Evolutionary conservation across 2,329 filamentous ascomycete genomes (phyloP).

Genomic region (Emergomyces orientalis): DNA sequence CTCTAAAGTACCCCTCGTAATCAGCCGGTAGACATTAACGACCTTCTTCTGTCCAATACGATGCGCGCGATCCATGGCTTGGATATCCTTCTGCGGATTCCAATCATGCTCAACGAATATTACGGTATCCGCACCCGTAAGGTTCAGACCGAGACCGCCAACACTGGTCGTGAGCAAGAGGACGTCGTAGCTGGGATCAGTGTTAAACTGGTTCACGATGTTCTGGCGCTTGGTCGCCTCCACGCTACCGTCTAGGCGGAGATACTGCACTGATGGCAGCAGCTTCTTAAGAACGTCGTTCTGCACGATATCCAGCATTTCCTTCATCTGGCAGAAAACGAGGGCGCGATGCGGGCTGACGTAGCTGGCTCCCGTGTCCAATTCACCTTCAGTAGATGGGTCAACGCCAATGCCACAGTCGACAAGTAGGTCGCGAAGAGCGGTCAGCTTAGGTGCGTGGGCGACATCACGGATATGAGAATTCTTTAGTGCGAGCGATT

Average conservation of each 20-base stretch:
- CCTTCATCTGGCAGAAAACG: conserved; percentile 99
- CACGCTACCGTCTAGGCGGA: conserved; percentile 88
- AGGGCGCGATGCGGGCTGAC: conserved; percentile 94
- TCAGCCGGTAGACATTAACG: conserved; percentile 94
- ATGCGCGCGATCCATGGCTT: conserved; percentile 98
- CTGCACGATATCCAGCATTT: conserved; percentile 99
- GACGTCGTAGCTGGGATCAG: conserved; percentile 91
- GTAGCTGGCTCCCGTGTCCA: conserved; percentile 58
- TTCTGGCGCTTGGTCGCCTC: conserved; percentile 91
- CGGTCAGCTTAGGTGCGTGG: conserved; percentile 87
- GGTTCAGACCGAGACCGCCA: conserved; percentile 84
- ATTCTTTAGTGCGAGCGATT: conserved; percentile 65
- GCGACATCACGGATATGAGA: conserved; percentile 73
- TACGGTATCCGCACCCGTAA: conserved; percentile 95
- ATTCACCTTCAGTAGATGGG: conserved; percentile 48
- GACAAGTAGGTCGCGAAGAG: conserved; percentile 85
- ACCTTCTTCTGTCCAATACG: conserved; percentile 99
- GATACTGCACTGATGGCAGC: conserved; percentile 83
- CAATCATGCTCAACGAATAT: conserved; percentile 99
- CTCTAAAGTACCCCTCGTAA: conserved; percentile 89
- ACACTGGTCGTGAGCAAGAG: conserved; percentile 90
- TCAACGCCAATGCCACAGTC: conserved; percentile 92
- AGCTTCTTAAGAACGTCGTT: conserved; percentile 82
- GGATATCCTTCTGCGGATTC: conserved; percentile 97
- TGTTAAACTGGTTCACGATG: conserved; percentile 98